phyloP scores from a whole-genome alignment of 768 basidiomycete genomes.

The Trametes villosa region DNA sequence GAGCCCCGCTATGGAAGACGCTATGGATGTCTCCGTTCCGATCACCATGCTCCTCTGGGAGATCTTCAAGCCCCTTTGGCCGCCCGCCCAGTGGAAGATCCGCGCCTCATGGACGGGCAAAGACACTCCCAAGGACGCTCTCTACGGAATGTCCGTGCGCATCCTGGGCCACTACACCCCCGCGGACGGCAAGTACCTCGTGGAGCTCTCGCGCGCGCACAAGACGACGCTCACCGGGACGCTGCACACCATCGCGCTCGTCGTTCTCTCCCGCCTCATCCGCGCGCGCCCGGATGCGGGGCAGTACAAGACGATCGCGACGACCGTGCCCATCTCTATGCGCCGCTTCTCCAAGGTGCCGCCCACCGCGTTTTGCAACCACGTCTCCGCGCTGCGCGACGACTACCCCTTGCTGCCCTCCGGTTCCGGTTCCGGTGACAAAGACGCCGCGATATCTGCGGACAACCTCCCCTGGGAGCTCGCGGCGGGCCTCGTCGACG shows the following conservation, averaged over 20 bases:
- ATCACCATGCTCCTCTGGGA: too few relatives aligned
- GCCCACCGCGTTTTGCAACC: constrained; percentile 39
- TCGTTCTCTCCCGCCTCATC: constrained; percentile 36
- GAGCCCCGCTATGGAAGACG: not conserved
- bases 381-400: constrained; percentile 32
- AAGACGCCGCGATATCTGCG: not conserved
- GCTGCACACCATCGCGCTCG: constrained; percentile 35
- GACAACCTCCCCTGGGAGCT: constrained; percentile 34
- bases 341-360: constrained; percentile 36
- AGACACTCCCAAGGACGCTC: constrained; percentile 22
- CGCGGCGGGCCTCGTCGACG: constrained; percentile 35
- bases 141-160: constrained; percentile 32
- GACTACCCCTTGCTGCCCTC: constrained; percentile 30
- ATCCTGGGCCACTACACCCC: constrained; percentile 33
- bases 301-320: constrained; percentile 20
- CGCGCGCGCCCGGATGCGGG: constrained; percentile 5
- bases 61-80: too few relatives aligned
- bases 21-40: too few relatives aligned
- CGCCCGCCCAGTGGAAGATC: too few relatives aligned
- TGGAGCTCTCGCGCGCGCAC: constrained; percentile 34
- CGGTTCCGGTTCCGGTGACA: not conserved
- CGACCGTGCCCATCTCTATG: constrained; percentile 39
- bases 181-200: constrained; percentile 27
- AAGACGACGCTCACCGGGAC: constrained; percentile 40
- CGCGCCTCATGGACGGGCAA: constrained; percentile 45